Base-by-base conservation (phyloP, 768 basidiomycete species). In the Chalciporus sphaerocephalus region DNA sequence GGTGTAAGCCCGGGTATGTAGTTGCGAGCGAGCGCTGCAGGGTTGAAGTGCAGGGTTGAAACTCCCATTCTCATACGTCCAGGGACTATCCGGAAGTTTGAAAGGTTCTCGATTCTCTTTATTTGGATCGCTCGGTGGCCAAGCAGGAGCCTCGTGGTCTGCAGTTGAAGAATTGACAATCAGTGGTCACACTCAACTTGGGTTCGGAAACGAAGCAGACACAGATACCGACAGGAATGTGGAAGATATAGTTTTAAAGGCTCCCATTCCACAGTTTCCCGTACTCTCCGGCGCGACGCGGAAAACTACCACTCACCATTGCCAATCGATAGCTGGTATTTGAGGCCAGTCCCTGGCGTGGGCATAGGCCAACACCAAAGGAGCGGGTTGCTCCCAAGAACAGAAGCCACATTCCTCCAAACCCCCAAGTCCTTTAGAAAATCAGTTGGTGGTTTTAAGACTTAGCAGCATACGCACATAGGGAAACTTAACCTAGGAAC, bases 291-390 rank as follows among this genome's bases (percentile, higher is more conserved):
- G 52, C 47, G 51, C 40, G 45, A 46, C 28, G 51, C 47, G 15
- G 63, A 60, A 39, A 81, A 60, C 49, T 75, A 64, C 76, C 74
- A 87, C 88, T 88, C 74, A 91, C 90, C 85, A 59, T 81, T 77
- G 47, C 73, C 79, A 27, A 76, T 70, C 6, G 81, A 78, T 27
- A 96, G 69, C 44, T 85, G 79, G 63, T 80, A 99, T 44, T 74
- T 83, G 21, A 95, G 66, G 1, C 95, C 95, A 33, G 76, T 79
- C 1, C 90, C 92, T 2, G 72, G 74, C 2, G 78, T 67, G 17
- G 66, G 65, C 4, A 74, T 78, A 4, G 95, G 95, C 68, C 83
- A 91, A 54, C 89, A 88, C 94, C 95, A 98, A 5, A 87, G 47
- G 25, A 86, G 67, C 1, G 85, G 80, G 43, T 81, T 88, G 18